Evolutionary conservation across 352 stramenopile genomes (phyloP), one percentile per base, ranked within the genome.

Genomic region (Halophytophthora batemanensis): DNA sequence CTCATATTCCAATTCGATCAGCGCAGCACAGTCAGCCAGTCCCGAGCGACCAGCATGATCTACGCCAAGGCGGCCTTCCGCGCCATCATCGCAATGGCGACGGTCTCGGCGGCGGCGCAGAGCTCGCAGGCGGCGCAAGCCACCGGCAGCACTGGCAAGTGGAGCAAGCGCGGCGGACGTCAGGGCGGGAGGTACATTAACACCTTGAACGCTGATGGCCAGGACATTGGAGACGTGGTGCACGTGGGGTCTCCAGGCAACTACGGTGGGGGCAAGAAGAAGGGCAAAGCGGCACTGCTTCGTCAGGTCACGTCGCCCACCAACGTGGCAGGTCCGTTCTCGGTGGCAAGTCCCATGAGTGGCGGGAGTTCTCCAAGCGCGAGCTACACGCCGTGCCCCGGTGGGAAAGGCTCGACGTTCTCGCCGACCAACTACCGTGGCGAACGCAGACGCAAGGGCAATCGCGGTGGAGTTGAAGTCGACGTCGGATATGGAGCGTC

Each of bases 61-160:
- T 84, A 84, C 62, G 64, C 67, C 38, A 84, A 79, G 68, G 56
- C 64, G 43, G 49, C 79, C 49, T 79, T 84, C 54, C 71, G 66
- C 49, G 65, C 70, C 19, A 67, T 84, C 65, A 84, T 81, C 61
- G 62, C 70, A 49, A 64, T 84, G 47, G 71, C 73, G 25, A 77
- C 67, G 29, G 64, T 77, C 43, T 61, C 68, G 28, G 64, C 65
- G n/a, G n/a, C n/a, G n/a, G n/a, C n/a, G n/a, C n/a, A n/a, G n/a
- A n/a, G n/a, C n/a, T n/a, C n/a, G n/a, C n/a, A n/a, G 14, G 53
- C 68, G 14, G 55, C 70, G 17, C 64, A 75, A 44, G 69, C 56
- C 33, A 57, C 53, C 17, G 62, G 40, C 34, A 19, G 52, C 8
- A 45, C 61, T 6, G 47, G 35, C 25, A 57, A 72, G 41, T 56